Conservation (phyloP, 305 asterid genomes). For the Fraxinus ornus region DNA sequence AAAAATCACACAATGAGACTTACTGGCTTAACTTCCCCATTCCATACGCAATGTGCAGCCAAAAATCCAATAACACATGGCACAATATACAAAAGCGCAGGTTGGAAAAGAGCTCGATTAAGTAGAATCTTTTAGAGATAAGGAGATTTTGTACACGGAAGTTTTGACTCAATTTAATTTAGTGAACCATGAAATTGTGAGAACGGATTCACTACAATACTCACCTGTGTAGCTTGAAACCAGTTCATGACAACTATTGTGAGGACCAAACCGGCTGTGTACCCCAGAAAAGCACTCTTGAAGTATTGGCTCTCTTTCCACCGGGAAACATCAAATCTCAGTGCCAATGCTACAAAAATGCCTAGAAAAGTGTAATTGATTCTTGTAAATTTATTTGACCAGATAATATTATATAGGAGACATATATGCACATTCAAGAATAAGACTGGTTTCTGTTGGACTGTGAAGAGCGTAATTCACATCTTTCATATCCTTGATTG, state of each 20-base stretch:
- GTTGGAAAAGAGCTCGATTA: constrained; percentile 44
- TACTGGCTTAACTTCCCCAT: constrained; percentile 82
- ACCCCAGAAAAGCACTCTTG: constrained; percentile 85
- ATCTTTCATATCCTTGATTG: neutral
- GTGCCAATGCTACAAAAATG: constrained; percentile 91
- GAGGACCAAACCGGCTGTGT: constrained; percentile 58
- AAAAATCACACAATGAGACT: constrained; percentile 21
- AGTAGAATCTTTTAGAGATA: neutral
- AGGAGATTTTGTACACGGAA: neutral
- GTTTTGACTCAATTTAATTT: neutral
- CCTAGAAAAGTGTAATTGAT: constrained; percentile 46
- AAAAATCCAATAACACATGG: constrained; percentile 84
- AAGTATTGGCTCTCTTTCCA: constrained; percentile 76
- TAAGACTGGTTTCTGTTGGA: neutral
- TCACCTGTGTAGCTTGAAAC: constrained; percentile 98
- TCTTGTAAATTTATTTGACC: neutral
- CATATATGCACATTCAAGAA: neutral
- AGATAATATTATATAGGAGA: neutral
- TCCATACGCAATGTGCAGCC: constrained; percentile 85
- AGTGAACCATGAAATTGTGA: neutral
- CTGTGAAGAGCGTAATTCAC: neutral
- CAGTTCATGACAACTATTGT: constrained; percentile 96
- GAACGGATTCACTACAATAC: neutral
- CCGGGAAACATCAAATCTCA: constrained; percentile 88
- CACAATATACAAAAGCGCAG: constrained; percentile 84